Base-by-base conservation (phyloP, 768 basidiomycete species). In the Phanerochaete sordida region DNA sequence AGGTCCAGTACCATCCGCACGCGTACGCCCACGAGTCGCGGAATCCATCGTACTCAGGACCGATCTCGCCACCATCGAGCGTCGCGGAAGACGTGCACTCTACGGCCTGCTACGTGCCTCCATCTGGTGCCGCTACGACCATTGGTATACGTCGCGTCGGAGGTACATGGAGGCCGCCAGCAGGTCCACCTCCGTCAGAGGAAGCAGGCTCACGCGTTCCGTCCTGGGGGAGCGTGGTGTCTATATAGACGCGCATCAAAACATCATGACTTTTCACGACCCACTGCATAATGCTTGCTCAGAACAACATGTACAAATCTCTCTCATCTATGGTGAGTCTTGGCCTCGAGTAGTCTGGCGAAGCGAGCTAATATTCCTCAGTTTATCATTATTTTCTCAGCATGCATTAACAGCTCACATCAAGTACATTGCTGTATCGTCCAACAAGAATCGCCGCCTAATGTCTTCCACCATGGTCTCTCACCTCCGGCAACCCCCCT, bases 101-200 rank as follows among this genome's bases (percentile, higher is more conserved):
- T 30, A 2, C 12, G 4, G 11, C 52, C 24, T 1, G 23, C 2
- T 62, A 57, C 28, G 43, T 57, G 1, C 61, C 56, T 13, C 61
- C 61, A 2, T 39, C 61, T 19, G 61, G 61, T 11, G 52, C 52
- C 33, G 60, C 56, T 7, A 31, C 30, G 8, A 33, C 24, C 21
- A 33, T 46, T 16, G 39, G 51, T 26, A 23, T 45, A 2, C 60
- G 60, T 3, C 56, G 60, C 43, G 60, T 57, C 21, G 60, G 47
- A 3, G 60, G 48, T 28, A 28, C 56, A 5, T 62, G 60, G 60
- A 39, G 31, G 24, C 53, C 53, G 21, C 53, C 59, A 26, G 26
- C 24, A 27, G 39, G 23, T 15, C 31, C 46, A 6, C 26, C 46
- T 16, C 30, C 45, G 4, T 23, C 30, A 43, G 39, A 43, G 39